Evolutionary conservation across 2,329 filamentous ascomycete species (phyloP).

Genomic region (Xylariaceae sp.): DNA sequence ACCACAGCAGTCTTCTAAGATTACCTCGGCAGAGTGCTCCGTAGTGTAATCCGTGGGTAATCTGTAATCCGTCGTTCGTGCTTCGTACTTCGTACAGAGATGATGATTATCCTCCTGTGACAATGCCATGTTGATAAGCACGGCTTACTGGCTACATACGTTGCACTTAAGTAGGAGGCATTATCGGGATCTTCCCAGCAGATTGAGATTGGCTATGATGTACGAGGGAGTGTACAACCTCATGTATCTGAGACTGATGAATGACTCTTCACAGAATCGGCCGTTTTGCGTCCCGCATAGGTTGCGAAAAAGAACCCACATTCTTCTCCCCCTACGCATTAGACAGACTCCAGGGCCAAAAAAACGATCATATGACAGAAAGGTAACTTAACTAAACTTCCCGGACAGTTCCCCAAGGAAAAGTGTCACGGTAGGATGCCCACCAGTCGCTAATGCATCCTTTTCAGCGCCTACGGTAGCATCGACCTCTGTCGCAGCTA

Average conservation of each 20-base stretch:
- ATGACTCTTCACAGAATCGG: conserved; percentile 9
- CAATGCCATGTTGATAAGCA: background rate
- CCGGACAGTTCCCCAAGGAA: background rate
- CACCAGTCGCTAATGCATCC: conserved; percentile 15
- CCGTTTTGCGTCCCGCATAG: conserved; percentile 14
- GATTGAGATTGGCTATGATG: background rate
- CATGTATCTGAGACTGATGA: conserved; percentile 7
- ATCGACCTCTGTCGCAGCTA: background rate
- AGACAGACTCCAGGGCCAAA: conserved; percentile 2
- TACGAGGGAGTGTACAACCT: background rate
- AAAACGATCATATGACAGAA: conserved; percentile 15
- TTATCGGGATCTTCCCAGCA: conserved; percentile 6
- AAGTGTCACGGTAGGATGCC: conserved; percentile 15
- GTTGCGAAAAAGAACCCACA: background rate
- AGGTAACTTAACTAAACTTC: background rate
- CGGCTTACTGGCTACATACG: background rate
- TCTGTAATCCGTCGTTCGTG: no score
- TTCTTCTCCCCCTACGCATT: background rate
- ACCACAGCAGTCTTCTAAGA: background rate
- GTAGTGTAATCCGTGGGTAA: no score
- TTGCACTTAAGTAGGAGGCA: background rate
- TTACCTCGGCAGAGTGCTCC: background rate
- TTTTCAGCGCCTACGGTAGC: background rate
- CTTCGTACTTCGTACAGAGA: no score
- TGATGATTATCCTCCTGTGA: background rate